Evolutionary conservation across 2,329 filamentous ascomycete genomes (phyloP).

Genomic region (Didymella sp.): DNA sequence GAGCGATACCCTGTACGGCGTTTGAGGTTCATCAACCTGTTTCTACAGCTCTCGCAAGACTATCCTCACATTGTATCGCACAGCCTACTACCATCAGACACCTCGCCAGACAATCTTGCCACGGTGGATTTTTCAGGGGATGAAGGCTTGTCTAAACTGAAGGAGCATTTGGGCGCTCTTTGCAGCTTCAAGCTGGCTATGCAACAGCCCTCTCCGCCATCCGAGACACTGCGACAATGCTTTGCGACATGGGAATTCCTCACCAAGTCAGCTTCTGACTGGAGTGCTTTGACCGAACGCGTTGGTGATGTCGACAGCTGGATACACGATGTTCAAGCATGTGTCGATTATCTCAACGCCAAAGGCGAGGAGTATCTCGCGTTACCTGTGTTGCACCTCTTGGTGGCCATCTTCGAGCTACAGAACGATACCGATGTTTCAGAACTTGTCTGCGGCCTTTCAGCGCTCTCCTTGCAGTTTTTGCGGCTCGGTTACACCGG

Average conservation of each 20-base stretch:
- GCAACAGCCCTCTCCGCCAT: constrained; percentile 38
- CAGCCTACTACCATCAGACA: constrained; percentile 7
- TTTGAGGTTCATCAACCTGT: constrained; percentile 32
- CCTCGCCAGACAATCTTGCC: not conserved
- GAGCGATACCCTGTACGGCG: constrained; percentile 43
- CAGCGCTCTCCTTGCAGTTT: constrained; percentile 62
- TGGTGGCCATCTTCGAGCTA: constrained; percentile 58
- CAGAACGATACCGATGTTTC: constrained; percentile 48
- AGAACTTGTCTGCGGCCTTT: constrained; percentile 53
- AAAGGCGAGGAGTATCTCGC: constrained; percentile 61
- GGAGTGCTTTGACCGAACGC: constrained; percentile 50
- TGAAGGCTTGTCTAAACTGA: constrained; percentile 40
- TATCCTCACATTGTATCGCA: constrained; percentile 64
- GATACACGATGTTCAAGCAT: constrained; percentile 59
- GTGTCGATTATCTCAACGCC: constrained; percentile 64
- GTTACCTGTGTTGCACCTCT: constrained; percentile 58
- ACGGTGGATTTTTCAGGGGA: constrained; percentile 37
- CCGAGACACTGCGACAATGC: constrained; percentile 37
- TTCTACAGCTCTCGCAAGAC: constrained; percentile 57
- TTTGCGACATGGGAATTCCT: constrained; percentile 51
- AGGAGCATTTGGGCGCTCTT: constrained; percentile 47
- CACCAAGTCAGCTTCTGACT: constrained; percentile 39
- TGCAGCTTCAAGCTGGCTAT: constrained; percentile 54
- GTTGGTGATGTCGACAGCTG: constrained; percentile 61
- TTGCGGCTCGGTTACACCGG: constrained; percentile 66